These are phyloP conservation scores for Eucalyptus pumila DNA, from an alignment of 345 rosid species.

Conservation along the genomic window DNA sequence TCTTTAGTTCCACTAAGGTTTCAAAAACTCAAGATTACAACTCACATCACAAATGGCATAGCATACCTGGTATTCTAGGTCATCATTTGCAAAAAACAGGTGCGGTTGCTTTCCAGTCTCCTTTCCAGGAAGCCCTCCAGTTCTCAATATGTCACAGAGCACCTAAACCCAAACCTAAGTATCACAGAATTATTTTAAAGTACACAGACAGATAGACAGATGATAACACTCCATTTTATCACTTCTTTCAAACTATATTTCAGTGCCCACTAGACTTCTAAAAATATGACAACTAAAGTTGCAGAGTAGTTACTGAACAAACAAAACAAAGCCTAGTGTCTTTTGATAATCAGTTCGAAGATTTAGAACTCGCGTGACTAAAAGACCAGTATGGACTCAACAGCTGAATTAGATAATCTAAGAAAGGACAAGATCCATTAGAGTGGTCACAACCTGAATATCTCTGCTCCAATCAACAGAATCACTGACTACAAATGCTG, in stretches of 20 bases:
- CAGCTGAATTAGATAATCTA: background rate
- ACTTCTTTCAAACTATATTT: background rate
- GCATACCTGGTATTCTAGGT: conserved; percentile 76
- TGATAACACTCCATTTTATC: background rate
- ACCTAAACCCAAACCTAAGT: conserved; percentile 30
- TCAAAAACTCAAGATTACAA: background rate
- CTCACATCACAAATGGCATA: background rate
- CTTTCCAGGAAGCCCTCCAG: conserved; percentile 84
- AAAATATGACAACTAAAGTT: background rate
- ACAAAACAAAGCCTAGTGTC: background rate
- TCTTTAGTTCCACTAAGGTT: background rate
- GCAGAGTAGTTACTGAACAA: background rate
- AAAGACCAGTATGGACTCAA: background rate
- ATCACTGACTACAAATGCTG: conserved; percentile 80
- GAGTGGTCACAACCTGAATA: conserved; percentile 43
- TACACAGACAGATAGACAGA: background rate
- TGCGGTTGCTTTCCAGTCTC: conserved; percentile 28
- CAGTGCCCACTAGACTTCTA: background rate
- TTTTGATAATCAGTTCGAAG: background rate
- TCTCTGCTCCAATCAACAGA: conserved; percentile 93
- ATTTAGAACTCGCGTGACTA: background rate
- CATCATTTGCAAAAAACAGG: conserved; percentile 74
- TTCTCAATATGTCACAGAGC: conserved; percentile 76
- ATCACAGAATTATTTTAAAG: background rate
- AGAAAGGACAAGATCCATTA: background rate